Percentiles rank a stretch among this genome's conserved stretches.
Conservation (phyloP, 805 yeast genomes). For the Wickerhamomyces ciferrii region DNA sequence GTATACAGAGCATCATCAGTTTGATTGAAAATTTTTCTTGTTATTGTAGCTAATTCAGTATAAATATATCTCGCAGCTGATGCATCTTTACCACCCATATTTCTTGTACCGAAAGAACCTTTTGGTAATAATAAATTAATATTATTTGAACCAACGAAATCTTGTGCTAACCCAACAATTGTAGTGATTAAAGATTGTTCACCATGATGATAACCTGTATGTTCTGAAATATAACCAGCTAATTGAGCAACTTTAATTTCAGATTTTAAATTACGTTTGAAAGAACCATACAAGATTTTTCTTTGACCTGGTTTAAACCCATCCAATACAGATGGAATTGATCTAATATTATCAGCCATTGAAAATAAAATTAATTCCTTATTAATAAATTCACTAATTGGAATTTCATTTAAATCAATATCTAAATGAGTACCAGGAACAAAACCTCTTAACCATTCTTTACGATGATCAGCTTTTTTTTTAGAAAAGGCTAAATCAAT, state of each 20-base stretch:
- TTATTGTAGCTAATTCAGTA: conserved; percentile 75
- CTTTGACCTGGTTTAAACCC: conserved; percentile 98
- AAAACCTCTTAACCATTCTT: conserved; percentile 91
- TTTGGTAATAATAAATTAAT: conserved; percentile 79
- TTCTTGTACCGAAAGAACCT: conserved; percentile 96
- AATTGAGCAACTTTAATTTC: conserved; percentile 90
- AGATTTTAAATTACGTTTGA: conserved; percentile 66
- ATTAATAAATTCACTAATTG: conserved; percentile 90
- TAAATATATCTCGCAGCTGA: conserved; percentile 97
- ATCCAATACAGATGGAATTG: conserved; percentile 90
- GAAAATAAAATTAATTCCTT: conserved; percentile 92
- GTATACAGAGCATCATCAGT: conserved; percentile 73
- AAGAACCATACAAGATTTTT: conserved; percentile 84
- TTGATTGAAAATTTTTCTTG: conserved; percentile 71
- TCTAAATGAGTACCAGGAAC: conserved; percentile 91
- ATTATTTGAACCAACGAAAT: conserved; percentile 90
- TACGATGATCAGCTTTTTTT: conserved; percentile 93
- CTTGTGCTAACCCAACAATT: conserved; percentile 87
- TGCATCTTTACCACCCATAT: conserved; percentile 96
- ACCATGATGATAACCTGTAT: conserved; percentile 94
- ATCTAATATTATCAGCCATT: conserved; percentile 94
- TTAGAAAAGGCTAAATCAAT: conserved; percentile 94
- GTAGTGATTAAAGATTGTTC: conserved; percentile 85
- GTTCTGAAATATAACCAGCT: conserved; percentile 84
- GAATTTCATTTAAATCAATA: conserved; percentile 68